Evolutionary conservation across 164 flowering plant genomes (phyloP), one percentile per base, ranked within the genome.

Genomic region (Euptelea pleiosperma): DNA sequence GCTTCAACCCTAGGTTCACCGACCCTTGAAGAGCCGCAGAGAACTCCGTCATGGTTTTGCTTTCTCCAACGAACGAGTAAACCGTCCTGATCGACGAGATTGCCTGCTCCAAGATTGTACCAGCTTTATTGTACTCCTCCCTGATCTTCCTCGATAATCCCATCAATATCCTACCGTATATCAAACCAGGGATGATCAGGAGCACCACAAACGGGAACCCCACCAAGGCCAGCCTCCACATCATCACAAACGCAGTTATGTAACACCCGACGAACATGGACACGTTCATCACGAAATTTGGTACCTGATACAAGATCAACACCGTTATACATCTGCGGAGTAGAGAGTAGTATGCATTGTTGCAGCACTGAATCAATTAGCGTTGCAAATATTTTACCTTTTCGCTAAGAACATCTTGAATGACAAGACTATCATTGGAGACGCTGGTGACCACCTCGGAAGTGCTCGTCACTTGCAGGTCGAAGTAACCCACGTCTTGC

Each of bases 401-500:
- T 68, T 88, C 97, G 29, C 91, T 76, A 0, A 91, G 61, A 35
- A 62, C 79, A 34, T 91, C 96, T 72, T 91, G 97, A 24, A 91
- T 86, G 3, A 88, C 77, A 14, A 86, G 82, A 33, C 83, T 81
- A 48, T 91, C 97, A 34, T 73, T 88, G 19, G 91, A 81, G 47
- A 91, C 96, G 43, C 89, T 80, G 3, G 74, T 70, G 62, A 87
- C 82, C 2, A 84, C 89, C 14, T 91, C 88, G 0, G 89, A 69
- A 0, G 89, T 91, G 67, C 84, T 86, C 2, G 85, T 63, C 4
- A 78, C 91, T 48, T 88, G 82, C 50, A 84, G 28, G 69, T 91
- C 97, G 47, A 91, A 91, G 64, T 84, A 91, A 7, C 83, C 83
- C 1, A 91, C 82, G 24, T 91, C 97, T 69, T 91, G 97, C 64